Evolutionary conservation across 495 filamentous ascomycete species (phyloP).

Genomic region (Penicillium lagena): DNA sequence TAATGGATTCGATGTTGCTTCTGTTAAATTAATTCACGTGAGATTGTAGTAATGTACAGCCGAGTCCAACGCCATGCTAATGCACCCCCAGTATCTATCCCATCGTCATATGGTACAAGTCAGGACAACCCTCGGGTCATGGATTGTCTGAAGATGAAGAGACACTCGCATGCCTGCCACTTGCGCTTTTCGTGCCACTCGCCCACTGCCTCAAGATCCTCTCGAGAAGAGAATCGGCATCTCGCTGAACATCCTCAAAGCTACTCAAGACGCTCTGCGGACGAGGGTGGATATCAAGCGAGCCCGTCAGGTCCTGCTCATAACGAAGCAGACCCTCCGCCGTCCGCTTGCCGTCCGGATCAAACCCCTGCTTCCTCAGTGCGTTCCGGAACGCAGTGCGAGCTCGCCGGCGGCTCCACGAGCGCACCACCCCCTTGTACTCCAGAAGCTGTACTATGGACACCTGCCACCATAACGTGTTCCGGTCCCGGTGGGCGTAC

Average conservation of each 20-base stretch:
- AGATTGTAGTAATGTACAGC: too few relatives aligned
- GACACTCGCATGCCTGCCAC: not conserved
- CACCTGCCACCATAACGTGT: slow-evolving; percentile 46
- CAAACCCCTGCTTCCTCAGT: slow-evolving; percentile 50
- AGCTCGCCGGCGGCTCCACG: slow-evolving; percentile 42
- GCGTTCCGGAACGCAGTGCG: slow-evolving; percentile 47
- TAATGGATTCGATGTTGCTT: too few relatives aligned
- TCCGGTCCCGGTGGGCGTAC: slow-evolving; percentile 22
- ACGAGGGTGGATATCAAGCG: slow-evolving; percentile 19
- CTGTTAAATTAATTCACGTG: too few relatives aligned
- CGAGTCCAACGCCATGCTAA: too few relatives aligned
- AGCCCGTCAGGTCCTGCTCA: slow-evolving; percentile 14
- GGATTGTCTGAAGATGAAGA: too few relatives aligned
- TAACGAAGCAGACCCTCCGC: not conserved
- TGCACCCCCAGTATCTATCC: too few relatives aligned
- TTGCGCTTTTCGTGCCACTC: not conserved
- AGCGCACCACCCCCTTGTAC: slow-evolving; percentile 45
- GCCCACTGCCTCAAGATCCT: slow-evolving; percentile 5
- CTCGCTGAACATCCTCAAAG: slow-evolving; percentile 18
- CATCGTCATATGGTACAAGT: too few relatives aligned
- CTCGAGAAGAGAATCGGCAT: slow-evolving; percentile 14
- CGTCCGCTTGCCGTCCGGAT: slow-evolving; percentile 6
- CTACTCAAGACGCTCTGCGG: slow-evolving; percentile 5
- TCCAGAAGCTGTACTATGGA: slow-evolving; percentile 15
- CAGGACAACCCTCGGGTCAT: too few relatives aligned